These are phyloP conservation scores for Endogone sp. DNA, from an alignment of 192 early-diverging fungal genomes.

Conservation along the genomic window DNA sequence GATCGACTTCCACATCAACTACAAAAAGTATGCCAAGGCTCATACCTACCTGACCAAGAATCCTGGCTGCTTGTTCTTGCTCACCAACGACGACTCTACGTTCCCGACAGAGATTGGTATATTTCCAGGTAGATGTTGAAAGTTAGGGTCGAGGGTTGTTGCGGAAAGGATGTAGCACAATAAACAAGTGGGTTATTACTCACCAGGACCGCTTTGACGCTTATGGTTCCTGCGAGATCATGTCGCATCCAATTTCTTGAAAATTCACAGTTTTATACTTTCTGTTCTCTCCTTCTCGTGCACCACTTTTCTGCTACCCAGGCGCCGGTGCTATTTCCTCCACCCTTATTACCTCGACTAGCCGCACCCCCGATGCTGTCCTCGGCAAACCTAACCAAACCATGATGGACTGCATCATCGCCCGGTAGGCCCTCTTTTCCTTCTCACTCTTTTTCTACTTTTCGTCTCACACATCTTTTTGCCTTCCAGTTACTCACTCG, in stretches of 20 bases:
- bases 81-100: conserved; percentile 91
- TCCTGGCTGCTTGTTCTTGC: conserved; percentile 74
- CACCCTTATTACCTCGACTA: conserved; percentile 72
- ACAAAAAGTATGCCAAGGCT: conserved; percentile 89
- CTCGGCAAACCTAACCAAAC: conserved; percentile 92
- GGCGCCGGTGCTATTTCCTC: conserved; percentile 81
- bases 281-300: not conserved
- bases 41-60: conserved; percentile 76
- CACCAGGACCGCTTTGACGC: too few relatives aligned
- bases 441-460: not conserved
- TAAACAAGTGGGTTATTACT: not conserved
- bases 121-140: conserved; percentile 57
- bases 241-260: too few relatives aligned
- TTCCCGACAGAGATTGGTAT: conserved; percentile 75
- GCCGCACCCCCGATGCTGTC: conserved; percentile 69
- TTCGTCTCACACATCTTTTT: not conserved
- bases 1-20: conserved; percentile 90
- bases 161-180: not conserved
- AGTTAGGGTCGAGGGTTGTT: not conserved
- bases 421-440: conserved; percentile 49
- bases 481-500: conserved; percentile 54
- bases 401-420: conserved; percentile 91
- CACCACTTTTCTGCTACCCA: conserved; percentile 13
- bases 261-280: too few relatives aligned
- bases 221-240: too few relatives aligned